These are phyloP conservation scores for Colletotrichum orbiculare DNA, from an alignment of 2,329 filamentous ascomycete genomes.

Conservation along the genomic window DNA sequence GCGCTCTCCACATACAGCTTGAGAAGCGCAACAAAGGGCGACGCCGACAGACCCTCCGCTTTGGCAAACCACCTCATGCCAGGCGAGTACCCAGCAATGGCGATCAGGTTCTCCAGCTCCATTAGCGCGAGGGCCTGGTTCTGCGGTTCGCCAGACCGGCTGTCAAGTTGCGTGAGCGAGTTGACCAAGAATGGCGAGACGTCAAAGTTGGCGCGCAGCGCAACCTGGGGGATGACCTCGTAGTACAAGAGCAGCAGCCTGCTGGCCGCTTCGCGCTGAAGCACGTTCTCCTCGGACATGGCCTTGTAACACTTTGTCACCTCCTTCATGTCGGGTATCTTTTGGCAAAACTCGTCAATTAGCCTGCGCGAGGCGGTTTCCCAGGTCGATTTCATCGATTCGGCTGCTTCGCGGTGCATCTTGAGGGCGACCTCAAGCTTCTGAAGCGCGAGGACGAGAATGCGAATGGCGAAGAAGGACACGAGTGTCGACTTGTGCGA, in stretches of 20 bases:
- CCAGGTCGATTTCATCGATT: constrained; percentile 66
- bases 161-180: constrained; percentile 71
- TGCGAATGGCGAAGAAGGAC: constrained; percentile 83
- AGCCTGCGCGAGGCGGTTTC: constrained; percentile 74
- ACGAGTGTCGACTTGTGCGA: constrained; percentile 82
- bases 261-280: constrained; percentile 83
- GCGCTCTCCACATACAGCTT: constrained; percentile 49
- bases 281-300: constrained; percentile 73
- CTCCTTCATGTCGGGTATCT: constrained; percentile 85
- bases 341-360: constrained; percentile 78
- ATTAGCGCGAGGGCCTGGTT: constrained; percentile 70
- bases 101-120: constrained; percentile 83
- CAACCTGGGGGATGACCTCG: constrained; percentile 80
- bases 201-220: constrained; percentile 87
- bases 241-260: constrained; percentile 88
- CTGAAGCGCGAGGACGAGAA: constrained; percentile 81
- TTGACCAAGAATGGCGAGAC: constrained; percentile 81
- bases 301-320: constrained; percentile 79
- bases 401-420: constrained; percentile 64
- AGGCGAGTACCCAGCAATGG: constrained; percentile 82
- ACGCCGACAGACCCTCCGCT: constrained; percentile 69
- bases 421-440: constrained; percentile 77
- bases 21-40: constrained; percentile 79
- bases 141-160: constrained; percentile 60
- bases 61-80: constrained; percentile 93